Evolutionary conservation across 371 early-diverging fungal genomes (phyloP).

Genomic region (Rhizopus stolonifer): DNA sequence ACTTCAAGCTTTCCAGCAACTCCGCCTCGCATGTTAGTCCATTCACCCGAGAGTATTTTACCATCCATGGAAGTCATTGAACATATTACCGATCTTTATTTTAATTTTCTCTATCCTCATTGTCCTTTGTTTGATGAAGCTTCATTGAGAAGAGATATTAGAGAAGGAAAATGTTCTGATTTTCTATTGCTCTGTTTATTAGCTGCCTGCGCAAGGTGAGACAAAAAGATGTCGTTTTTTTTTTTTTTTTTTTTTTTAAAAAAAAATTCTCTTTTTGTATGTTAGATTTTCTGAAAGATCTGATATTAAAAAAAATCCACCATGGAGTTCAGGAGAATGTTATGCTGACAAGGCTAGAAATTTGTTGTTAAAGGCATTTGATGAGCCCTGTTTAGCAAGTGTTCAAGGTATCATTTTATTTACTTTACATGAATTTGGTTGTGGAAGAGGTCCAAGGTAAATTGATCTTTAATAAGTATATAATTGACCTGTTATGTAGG

Average conservation of each 20-base stretch:
- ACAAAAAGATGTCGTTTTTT: background rate
- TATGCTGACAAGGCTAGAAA: slow-evolving; percentile 42
- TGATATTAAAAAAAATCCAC: slow-evolving; percentile 40
- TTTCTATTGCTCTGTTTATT: slow-evolving; percentile 36
- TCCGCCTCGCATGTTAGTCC: slow-evolving; percentile 2
- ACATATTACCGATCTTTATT: slow-evolving; percentile 56
- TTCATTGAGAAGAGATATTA: slow-evolving; percentile 28
- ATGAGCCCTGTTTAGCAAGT: slow-evolving; percentile 52
- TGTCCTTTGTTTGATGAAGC: slow-evolving; percentile 53
- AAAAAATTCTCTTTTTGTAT: too few species aligned
- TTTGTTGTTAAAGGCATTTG: slow-evolving; percentile 31
- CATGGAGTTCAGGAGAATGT: slow-evolving; percentile 50
- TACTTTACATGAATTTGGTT: slow-evolving; percentile 61
- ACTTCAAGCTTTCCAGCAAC: slow-evolving; percentile 17
- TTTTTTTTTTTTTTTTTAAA: too few species aligned
- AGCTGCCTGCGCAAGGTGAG: slow-evolving; percentile 44
- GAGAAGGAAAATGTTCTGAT: slow-evolving; percentile 31
- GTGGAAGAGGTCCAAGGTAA: slow-evolving; percentile 56
- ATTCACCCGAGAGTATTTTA: slow-evolving; percentile 3
- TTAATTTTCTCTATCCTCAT: slow-evolving; percentile 43
- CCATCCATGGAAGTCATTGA: slow-evolving; percentile 48
- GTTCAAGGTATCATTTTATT: slow-evolving; percentile 56
- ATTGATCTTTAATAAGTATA: too few species aligned
- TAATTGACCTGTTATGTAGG: slow-evolving; percentile 18
- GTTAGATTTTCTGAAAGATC: slow-evolving; percentile 45